Base-by-base conservation (phyloP, 164 flowering plant genomes). In the Nymphaea colorata region DNA sequence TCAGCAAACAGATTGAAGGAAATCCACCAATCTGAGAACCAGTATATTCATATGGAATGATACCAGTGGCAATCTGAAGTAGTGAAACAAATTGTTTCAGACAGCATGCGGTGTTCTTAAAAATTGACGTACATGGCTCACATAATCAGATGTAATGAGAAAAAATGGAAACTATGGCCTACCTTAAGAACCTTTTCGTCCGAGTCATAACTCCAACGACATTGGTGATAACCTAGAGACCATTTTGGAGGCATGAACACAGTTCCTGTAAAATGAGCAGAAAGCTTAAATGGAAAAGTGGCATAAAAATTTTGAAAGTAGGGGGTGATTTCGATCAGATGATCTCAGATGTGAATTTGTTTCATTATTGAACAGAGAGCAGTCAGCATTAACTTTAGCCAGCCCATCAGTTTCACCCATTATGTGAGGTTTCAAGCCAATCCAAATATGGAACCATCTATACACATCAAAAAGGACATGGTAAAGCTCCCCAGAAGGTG, bases 201-300 rank as follows among this genome's bases (percentile, higher is more conserved):
- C 70, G 98, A 82, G 45, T 65, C 80, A 79, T 93, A 93, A 79
- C 98, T 86, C 96, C 96, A 93, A 59, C 98, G 97, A 67, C 93
- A 87, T 76, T 93, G 98, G 36, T 93, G 98, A 78, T 93, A 93
- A 61, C 98, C 98, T 41, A 93, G 73, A 44, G 98, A 79, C 98
- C 98, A 93, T 78, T 91, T 93, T 68, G 97, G 97, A 61, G 98
- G 98, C 97, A 93, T 93, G 79, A 89, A 89, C 16, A 87, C 77
- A 74, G 94, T 84, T 70, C 98, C 98, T 93, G 70, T 66, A 3
- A 53, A 69, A 36, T 4, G 64, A 62, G 41, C 44, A 18, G 18
- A 51, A 65, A 41, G 71, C 67, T 25, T 51, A 45, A 59, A 66
- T 25, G 6, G 42, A 18, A 51, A 6, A 45, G 36, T 8, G n/a